Conservation (phyloP, 495 filamentous ascomycete species). For the Xylaria palmicola region DNA sequence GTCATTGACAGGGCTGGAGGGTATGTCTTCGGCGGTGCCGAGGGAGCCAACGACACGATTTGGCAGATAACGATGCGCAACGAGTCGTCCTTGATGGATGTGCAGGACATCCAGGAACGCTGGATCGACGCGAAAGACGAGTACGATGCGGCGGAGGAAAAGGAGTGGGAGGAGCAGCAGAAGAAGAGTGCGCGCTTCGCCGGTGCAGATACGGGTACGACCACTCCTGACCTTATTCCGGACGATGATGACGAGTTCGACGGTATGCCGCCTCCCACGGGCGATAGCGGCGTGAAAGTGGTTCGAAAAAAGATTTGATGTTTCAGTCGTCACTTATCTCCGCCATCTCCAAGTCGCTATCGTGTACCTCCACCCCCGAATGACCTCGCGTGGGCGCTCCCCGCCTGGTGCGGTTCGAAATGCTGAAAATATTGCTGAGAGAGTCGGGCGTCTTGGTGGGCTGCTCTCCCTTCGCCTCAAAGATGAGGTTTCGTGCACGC, state of each 20-base stretch:
- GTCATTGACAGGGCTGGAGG: constrained; percentile 88
- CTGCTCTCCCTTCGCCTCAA: constrained; percentile 54
- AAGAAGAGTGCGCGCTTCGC: constrained; percentile 30
- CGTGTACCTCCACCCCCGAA: constrained; percentile 48
- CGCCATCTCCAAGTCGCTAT: constrained; percentile 51
- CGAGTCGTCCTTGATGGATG: constrained; percentile 73
- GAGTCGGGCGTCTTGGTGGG: constrained; percentile 31
- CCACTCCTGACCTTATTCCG: constrained; percentile 29
- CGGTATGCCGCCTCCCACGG: constrained; percentile 28
- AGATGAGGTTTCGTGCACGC: constrained; percentile 68
- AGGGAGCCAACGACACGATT: constrained; percentile 88
- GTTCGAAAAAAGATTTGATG: constrained; percentile 42
- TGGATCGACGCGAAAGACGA: constrained; percentile 90
- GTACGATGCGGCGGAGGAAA: constrained; percentile 77
- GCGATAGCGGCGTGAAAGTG: constrained; percentile 41
- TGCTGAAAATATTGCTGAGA: constrained; percentile 43
- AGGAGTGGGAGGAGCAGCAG: constrained; percentile 61
- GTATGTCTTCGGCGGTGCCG: constrained; percentile 87
- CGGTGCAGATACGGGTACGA: constrained; percentile 18
- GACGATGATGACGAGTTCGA: constrained; percentile 37
- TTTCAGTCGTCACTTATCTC: constrained; percentile 37
- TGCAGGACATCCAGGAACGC: constrained; percentile 86
- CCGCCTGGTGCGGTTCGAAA: constrained; percentile 22
- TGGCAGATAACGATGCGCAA: constrained; percentile 96
- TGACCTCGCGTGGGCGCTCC: constrained; percentile 46